Evolutionary conservation across 2,329 filamentous ascomycete genomes (phyloP).

Genomic region (Celoporthe dispersa): DNA sequence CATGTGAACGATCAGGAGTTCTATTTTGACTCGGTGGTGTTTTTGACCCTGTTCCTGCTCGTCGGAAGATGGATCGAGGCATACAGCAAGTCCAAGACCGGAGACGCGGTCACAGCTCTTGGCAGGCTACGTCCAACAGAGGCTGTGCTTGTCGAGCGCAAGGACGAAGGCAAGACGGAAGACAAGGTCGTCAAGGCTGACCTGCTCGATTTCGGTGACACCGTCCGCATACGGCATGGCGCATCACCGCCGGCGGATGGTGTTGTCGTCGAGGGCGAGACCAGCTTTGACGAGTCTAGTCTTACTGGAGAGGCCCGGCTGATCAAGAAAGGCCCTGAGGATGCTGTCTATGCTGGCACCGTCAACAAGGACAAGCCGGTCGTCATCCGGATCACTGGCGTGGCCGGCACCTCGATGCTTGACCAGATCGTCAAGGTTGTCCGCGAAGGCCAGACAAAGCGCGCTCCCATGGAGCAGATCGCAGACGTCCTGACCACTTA

Average conservation of each 20-base stretch:
- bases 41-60: constrained; percentile 86
- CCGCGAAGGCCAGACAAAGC: constrained; percentile 75
- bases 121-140: constrained; percentile 78
- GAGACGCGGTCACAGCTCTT: constrained; percentile 81
- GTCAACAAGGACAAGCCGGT: constrained; percentile 71
- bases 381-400: constrained; percentile 65
- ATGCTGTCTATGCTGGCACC: constrained; percentile 73
- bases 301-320: constrained; percentile 78
- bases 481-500: constrained; percentile 75
- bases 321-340: constrained; percentile 66
- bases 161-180: constrained; percentile 41
- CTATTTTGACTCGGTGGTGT: constrained; percentile 94
- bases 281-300: constrained; percentile 85
- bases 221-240: constrained; percentile 77
- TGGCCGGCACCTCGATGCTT: constrained; percentile 73
- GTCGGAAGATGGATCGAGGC: constrained; percentile 77
- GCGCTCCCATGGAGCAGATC: constrained; percentile 75
- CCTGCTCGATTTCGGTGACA: constrained; percentile 74
- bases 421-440: constrained; percentile 80
- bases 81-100: constrained; percentile 89
- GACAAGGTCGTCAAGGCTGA: constrained; percentile 60
- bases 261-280: constrained; percentile 62
- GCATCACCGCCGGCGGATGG: constrained; percentile 87
- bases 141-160: constrained; percentile 68
- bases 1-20: constrained; percentile 56